phyloP scores from a whole-genome alignment of 352 stramenopile species.

The Stramenopiles sp. region DNA sequence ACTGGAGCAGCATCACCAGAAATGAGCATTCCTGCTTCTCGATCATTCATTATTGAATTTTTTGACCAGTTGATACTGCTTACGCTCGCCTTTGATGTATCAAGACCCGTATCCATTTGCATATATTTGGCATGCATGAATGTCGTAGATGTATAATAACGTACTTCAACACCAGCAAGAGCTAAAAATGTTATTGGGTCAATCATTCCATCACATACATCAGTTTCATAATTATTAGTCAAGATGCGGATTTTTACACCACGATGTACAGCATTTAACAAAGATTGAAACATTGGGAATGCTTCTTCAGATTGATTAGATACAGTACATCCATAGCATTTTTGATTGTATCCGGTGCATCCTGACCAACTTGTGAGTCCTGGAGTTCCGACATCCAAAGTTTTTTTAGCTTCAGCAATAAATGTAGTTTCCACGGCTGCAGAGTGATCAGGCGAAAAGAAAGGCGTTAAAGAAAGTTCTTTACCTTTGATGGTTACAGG shows the following conservation, averaged over 20 bases:
- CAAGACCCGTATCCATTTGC: slow-evolving; percentile 4
- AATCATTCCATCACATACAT: slow-evolving; percentile 11
- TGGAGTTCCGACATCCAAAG: slow-evolving; percentile 5
- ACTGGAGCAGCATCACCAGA: background rate
- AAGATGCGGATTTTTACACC: slow-evolving; percentile 1
- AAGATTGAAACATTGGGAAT: slow-evolving; percentile 10
- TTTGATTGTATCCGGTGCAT: slow-evolving; percentile 2
- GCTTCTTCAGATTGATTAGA: background rate
- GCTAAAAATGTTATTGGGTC: slow-evolving; percentile 9
- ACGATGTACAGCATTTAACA: slow-evolving; percentile 11
- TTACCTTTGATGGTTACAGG: background rate
- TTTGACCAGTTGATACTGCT: slow-evolving; percentile 9
- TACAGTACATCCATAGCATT: slow-evolving; percentile 7
- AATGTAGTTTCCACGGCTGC: background rate
- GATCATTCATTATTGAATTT: slow-evolving; percentile 11
- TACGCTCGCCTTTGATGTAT: background rate
- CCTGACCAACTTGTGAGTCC: background rate
- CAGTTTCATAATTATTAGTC: slow-evolving; percentile 10
- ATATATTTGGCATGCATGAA: slow-evolving; percentile 13
- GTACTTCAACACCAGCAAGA: slow-evolving; percentile 7
- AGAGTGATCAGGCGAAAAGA: slow-evolving; percentile 2
- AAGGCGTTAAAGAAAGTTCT: slow-evolving; percentile 4
- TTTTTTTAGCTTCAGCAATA: slow-evolving; percentile 1
- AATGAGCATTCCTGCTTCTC: slow-evolving; percentile 10
- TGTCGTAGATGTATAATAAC: slow-evolving; percentile 11